These are phyloP conservation scores for Leucocoprinus gongylophorus DNA, from an alignment of 1,284 basidiomycete genomes.

Conservation along the genomic window DNA sequence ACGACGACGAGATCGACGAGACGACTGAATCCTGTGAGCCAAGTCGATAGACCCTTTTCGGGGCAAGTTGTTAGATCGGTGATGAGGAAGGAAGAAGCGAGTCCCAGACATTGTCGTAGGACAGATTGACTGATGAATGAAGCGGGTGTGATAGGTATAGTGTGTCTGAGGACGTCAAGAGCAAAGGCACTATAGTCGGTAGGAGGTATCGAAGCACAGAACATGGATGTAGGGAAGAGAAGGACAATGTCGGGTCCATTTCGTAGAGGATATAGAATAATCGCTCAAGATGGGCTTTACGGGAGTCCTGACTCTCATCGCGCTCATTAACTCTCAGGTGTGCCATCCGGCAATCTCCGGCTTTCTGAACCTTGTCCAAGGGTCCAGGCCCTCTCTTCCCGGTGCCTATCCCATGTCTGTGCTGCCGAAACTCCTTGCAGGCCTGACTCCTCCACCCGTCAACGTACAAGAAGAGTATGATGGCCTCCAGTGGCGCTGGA, in stretches of 20 bases:
- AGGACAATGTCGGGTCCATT: too few species aligned
- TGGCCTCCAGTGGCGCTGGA: constrained; percentile 65
- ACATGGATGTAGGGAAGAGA: neutral
- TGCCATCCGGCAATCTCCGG: constrained; percentile 7
- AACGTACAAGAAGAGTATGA: constrained; percentile 38
- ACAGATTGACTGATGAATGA: constrained; percentile 41
- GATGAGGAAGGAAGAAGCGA: constrained; percentile 69
- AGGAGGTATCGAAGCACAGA: constrained; percentile 23
- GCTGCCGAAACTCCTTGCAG: constrained; percentile 36
- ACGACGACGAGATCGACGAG: constrained; percentile 65
- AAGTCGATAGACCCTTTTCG: constrained; percentile 47
- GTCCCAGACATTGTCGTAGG: constrained; percentile 54
- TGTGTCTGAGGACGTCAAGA: constrained; percentile 44
- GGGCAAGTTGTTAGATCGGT: constrained; percentile 63
- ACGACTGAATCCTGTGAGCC: constrained; percentile 58
- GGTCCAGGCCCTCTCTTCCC: neutral
- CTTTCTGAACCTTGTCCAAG: neutral
- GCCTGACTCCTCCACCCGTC: constrained; percentile 43
- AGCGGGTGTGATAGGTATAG: constrained; percentile 18
- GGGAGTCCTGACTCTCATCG: neutral
- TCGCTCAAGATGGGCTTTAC: neutral
- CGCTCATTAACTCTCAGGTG: neutral
- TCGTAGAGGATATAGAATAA: neutral
- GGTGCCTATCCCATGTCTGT: constrained; percentile 19
- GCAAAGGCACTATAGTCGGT: constrained; percentile 60